phyloP scores from a whole-genome alignment of 257 asterid genomes.

The Penstemon davidsonii region DNA sequence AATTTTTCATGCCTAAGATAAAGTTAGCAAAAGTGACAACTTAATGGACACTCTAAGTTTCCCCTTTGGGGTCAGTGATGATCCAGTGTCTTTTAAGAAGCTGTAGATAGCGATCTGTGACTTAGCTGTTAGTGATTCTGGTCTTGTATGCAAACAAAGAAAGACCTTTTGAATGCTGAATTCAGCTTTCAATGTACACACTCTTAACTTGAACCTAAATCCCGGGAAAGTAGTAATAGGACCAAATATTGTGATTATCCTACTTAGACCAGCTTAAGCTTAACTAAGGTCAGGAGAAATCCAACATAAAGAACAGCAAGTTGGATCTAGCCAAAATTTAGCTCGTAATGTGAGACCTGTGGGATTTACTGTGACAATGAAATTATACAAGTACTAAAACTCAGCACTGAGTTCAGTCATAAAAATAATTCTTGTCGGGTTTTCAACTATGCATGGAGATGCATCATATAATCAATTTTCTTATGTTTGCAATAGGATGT shows the following conservation, averaged over 20 bases:
- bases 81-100: slow-evolving; percentile 94
- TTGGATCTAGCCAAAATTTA: background rate
- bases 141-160: slow-evolving; percentile 83
- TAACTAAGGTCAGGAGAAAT: background rate
- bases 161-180: slow-evolving; percentile 78
- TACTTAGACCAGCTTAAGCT: slow-evolving; percentile 9
- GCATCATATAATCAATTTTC: background rate
- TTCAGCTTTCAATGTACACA: slow-evolving; percentile 69
- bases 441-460: background rate
- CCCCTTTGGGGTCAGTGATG: slow-evolving; percentile 78
- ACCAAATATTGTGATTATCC: background rate
- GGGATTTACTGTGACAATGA: background rate
- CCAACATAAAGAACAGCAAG: background rate
- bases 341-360: background rate
- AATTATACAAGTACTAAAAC: background rate
- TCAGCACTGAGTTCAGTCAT: background rate
- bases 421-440: background rate
- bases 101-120: slow-evolving; percentile 69
- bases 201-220: slow-evolving; percentile 82
- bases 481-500: background rate
- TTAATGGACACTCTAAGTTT: slow-evolving; percentile 72
- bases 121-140: slow-evolving; percentile 62
- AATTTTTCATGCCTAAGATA: no score
- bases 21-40: slow-evolving; percentile 21
- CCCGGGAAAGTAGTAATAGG: slow-evolving; percentile 45